These are phyloP conservation scores for Ustilago tritici DNA, from an alignment of 1,284 basidiomycete species.

Conservation along the genomic window DNA sequence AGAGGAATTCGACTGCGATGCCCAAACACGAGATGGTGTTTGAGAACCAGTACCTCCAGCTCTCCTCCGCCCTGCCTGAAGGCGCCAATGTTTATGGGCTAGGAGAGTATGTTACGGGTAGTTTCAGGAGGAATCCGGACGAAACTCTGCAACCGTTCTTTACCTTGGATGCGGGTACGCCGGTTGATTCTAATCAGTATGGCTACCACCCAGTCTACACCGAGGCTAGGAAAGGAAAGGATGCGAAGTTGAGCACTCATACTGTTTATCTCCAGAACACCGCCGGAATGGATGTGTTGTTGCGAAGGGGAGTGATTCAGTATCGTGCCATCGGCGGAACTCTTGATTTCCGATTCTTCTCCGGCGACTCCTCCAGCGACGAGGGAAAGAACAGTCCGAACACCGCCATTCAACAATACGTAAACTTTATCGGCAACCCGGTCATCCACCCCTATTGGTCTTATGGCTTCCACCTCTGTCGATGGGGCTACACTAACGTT, in stretches of 20 bases:
- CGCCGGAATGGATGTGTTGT: constrained; percentile 54
- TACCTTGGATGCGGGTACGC: constrained; percentile 74
- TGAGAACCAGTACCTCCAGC: constrained; percentile 82
- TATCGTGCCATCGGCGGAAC: constrained; percentile 60
- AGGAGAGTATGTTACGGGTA: constrained; percentile 78
- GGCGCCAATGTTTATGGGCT: constrained; percentile 81
- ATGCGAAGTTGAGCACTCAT: constrained; percentile 44
- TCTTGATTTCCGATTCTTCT: constrained; percentile 58
- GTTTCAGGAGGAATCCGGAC: constrained; percentile 75
- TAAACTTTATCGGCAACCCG: constrained; percentile 52
- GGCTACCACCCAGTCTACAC: constrained; percentile 79
- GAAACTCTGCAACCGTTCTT: constrained; percentile 78
- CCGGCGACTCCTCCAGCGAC: constrained; percentile 24
- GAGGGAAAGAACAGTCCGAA: constrained; percentile 37
- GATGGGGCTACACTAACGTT: constrained; percentile 58
- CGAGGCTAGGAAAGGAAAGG: constrained; percentile 75
- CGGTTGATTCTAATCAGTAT: constrained; percentile 72
- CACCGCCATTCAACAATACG: constrained; percentile 57
- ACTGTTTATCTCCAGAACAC: constrained; percentile 50
- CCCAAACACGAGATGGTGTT: constrained; percentile 70
- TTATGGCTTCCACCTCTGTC: constrained; percentile 59
- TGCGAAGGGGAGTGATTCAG: constrained; percentile 50
- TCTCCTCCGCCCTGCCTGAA: constrained; percentile 62
- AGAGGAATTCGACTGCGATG: constrained; percentile 59
- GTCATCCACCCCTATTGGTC: constrained; percentile 53